Evolutionary conservation across 1,284 basidiomycete genomes (phyloP), one percentile per base, ranked within the genome.

Genomic region (Sanguinoderma infundibulare): DNA sequence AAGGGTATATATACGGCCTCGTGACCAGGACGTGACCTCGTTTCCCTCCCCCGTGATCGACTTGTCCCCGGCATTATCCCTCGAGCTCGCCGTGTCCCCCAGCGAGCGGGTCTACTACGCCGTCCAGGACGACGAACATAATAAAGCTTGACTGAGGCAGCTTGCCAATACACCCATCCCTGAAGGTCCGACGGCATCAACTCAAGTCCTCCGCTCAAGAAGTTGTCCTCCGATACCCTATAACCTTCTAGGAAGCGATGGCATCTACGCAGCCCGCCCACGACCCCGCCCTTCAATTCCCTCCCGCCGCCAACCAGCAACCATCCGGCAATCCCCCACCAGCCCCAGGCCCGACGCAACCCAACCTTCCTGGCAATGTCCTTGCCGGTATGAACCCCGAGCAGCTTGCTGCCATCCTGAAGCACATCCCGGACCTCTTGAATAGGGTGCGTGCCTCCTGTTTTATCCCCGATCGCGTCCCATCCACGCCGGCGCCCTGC

Each of bases 371-470:
- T 38, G 51, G 38, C 35, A 55, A 44, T 57, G 59, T 67, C 12
- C 63, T 68, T 38, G 58, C 62, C 34, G 59, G 61, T 71, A 63
- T 86, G 24, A 80, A 82, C 70, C 77, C 79, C 38, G 77, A 75
- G 56, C 83, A 85, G 71, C 77, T 87, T 55, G 77, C 86, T 72
- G 78, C 74, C 51, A 70, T 87, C 17, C 74, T 87, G 32, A 80
- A 81, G 59, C 78, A 79, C 55, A 70, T 86, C 26, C 82, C 84
- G 14, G 73, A 75, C 47, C 79, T 83, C 60, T 80, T 84, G 69
- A 72, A 74, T 69, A 57, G 66, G 63, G 65, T 65, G 53, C 57
- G 65, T 49, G 38, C 44, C 26, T 17, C 38, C 57, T 53, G 8
- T 39, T 57, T n/a, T 57, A 5, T 46, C 20, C 47, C 24, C 53